Conservation (phyloP, 345 rosid species). For the Nasturtium officinale region DNA sequence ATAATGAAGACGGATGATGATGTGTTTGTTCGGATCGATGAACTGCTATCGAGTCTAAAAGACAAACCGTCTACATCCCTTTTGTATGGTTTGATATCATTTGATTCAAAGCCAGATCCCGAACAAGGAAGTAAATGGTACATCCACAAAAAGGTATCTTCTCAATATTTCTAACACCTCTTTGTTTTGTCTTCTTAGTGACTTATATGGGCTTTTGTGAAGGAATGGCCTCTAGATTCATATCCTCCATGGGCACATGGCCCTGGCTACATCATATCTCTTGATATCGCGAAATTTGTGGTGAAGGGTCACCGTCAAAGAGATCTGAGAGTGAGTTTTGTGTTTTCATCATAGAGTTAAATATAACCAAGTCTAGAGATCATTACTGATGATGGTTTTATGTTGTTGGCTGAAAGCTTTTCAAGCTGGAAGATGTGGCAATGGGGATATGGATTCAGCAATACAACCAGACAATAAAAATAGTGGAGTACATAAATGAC, state of each 20-base stretch:
- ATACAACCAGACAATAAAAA: constrained; percentile 55
- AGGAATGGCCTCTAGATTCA: constrained; percentile 74
- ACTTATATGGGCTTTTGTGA: constrained; percentile 17
- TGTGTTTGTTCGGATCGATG: constrained; percentile 86
- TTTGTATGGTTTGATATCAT: constrained; percentile 72
- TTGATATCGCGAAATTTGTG: constrained; percentile 75
- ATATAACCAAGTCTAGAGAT: not conserved
- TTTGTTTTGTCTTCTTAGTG: constrained; percentile 19
- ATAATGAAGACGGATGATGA: constrained; percentile 97
- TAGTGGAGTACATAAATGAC: constrained; percentile 66
- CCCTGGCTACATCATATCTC: constrained; percentile 81
- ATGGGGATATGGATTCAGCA: constrained; percentile 94
- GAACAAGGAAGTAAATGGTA: constrained; percentile 87
- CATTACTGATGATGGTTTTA: not conserved
- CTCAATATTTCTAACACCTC: not conserved
- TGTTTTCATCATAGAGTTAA: constrained; percentile 3
- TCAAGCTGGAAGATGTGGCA: constrained; percentile 91
- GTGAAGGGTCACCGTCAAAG: constrained; percentile 66
- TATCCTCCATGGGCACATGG: constrained; percentile 99
- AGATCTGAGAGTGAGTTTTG: constrained; percentile 62
- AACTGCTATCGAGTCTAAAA: constrained; percentile 63
- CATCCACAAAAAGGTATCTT: constrained; percentile 62
- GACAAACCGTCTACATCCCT: constrained; percentile 63
- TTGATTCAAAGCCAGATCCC: constrained; percentile 74
- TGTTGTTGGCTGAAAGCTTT: constrained; percentile 53